Percentiles rank a stretch among this genome's conserved stretches.
phyloP scores from a whole-genome alignment of 495 filamentous ascomycete species.

The Xylaria castorea region DNA sequence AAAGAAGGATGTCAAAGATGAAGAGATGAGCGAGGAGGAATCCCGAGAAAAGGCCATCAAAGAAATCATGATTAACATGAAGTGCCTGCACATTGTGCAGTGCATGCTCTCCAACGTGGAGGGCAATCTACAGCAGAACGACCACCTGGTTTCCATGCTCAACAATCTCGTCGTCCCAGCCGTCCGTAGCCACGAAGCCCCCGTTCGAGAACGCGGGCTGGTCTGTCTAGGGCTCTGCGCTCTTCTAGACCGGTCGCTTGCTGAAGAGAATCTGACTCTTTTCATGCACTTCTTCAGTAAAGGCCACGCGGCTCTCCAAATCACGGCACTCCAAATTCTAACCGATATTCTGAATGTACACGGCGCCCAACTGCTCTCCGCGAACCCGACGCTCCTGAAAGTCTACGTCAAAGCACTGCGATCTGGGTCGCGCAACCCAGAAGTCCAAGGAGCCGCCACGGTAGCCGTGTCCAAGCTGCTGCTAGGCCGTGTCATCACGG shows the following conservation, averaged over 20 bases:
- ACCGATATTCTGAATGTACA: slow-evolving; percentile 91
- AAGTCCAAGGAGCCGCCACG: slow-evolving; percentile 82
- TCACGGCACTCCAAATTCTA: slow-evolving; percentile 89
- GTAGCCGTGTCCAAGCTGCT: slow-evolving; percentile 85
- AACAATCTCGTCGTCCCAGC: slow-evolving; percentile 97
- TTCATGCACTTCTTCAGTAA: slow-evolving; percentile 97
- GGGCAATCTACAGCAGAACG: slow-evolving; percentile 83
- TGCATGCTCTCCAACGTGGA: slow-evolving; percentile 95
- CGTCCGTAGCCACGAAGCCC: slow-evolving; percentile 89
- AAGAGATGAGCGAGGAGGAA: slow-evolving; percentile 70
- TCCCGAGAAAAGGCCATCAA: slow-evolving; percentile 80
- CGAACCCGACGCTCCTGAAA: slow-evolving; percentile 70
- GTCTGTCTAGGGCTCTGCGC: slow-evolving; percentile 89
- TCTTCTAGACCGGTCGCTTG: slow-evolving; percentile 87
- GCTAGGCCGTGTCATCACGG: slow-evolving; percentile 71
- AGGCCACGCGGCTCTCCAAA: slow-evolving; percentile 87
- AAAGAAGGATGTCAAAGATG: slow-evolving; percentile 52
- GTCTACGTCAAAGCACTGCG: slow-evolving; percentile 79
- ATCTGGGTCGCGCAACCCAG: slow-evolving; percentile 67
- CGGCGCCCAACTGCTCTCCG: slow-evolving; percentile 71
- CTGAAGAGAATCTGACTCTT: slow-evolving; percentile 88
- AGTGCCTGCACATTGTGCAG: slow-evolving; percentile 95
- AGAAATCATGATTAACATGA: slow-evolving; percentile 96
- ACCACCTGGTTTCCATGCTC: slow-evolving; percentile 88
- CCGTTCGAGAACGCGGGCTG: slow-evolving; percentile 88